Base-by-base conservation (phyloP, 768 basidiomycete genomes). In the Candolleomyces aberdarensis region DNA sequence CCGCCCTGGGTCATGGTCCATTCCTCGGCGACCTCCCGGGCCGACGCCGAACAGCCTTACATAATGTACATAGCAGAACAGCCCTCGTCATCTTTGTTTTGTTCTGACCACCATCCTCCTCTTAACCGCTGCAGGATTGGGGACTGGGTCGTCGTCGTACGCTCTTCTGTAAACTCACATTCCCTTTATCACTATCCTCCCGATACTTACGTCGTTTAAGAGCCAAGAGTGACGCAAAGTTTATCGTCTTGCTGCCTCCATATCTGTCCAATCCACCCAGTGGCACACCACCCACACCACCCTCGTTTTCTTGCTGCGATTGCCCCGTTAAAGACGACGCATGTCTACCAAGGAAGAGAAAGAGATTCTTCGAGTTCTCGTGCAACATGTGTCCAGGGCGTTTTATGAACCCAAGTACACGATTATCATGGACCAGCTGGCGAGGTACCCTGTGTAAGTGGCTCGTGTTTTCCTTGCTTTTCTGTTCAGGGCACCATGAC, bases 321-420 rank as follows among this genome's bases (percentile, higher is more conserved):
- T 20, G 15, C 6, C n/a, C n/a, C 19, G 44, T 46, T 20, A 7
- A 46, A 7, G 17, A 20, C 20, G 14, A 19, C 61, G 31, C 64
- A 87, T 87, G 85, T 78, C 85, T 56, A 87, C 83, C 53, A 88
- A 89, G 71, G 91, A 91, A 70, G 91, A 92, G 69, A 85, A 88
- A 76, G 90, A 92, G 73, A 85, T 84, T 1, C 86, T 95, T 58
- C 88, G 87, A 72, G 84, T 87, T 61, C 88, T 99, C 67, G 92
- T 97, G 65, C 94, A 97, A 72, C 89, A 93, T 77, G 94, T 96
- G 70, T 86, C 89, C 50, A 86, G 96, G 68, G 88, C 91, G 39
- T 98, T 99, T 76, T 99, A 98, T 76, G 97, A 98, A 73, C 81
- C 92, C 49, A 92, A 91, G 68, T 94, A 82, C 73, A 91, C 89